Conservation (phyloP, 768 basidiomycete genomes). For the Kwoniella dejecticola region DNA sequence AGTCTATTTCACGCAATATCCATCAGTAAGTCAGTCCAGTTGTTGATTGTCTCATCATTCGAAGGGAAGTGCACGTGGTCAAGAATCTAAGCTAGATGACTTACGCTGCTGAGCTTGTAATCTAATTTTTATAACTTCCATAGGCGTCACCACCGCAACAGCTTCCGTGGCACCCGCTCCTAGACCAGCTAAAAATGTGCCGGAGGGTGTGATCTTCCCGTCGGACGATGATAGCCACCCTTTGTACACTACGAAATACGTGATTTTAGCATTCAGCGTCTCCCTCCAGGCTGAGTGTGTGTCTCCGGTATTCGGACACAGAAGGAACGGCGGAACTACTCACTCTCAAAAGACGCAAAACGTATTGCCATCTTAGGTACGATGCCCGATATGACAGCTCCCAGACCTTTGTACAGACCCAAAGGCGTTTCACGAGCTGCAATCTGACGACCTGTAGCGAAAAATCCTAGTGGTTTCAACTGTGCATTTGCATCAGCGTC, state of each 20-base stretch:
- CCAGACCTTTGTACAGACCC: slow-evolving; percentile 96
- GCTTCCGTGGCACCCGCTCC: slow-evolving; percentile 96
- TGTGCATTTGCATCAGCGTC: too few relatives aligned
- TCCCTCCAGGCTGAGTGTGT: too few relatives aligned
- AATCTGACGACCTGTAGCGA: slow-evolving; percentile 87
- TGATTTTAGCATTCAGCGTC: too few relatives aligned
- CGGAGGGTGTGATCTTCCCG: slow-evolving; percentile 75
- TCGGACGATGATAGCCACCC: slow-evolving; percentile 70
- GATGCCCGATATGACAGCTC: slow-evolving; percentile 93
- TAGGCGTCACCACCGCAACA: slow-evolving; percentile 89
- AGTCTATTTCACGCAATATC: slow-evolving; percentile 60
- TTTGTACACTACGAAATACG: slow-evolving; percentile 74
- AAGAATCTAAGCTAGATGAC: slow-evolving; percentile 6
- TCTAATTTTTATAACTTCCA: slow-evolving; percentile 99
- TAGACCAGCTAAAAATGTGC: slow-evolving; percentile 89
- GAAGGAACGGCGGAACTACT: too few relatives aligned
- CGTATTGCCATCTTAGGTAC: slow-evolving; percentile 99
- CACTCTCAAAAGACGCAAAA: slow-evolving; percentile 91
- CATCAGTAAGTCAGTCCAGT: neutral
- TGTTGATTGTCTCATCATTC: neutral
- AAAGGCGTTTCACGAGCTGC: slow-evolving; percentile 87
- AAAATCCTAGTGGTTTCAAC: slow-evolving; percentile 89
- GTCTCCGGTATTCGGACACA: too few relatives aligned
- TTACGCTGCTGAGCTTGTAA: slow-evolving; percentile 87
- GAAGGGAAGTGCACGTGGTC: too few relatives aligned